Percentiles rank a stretch among this genome's conserved stretches.
These are phyloP conservation scores for Tilletia horrida DNA, from an alignment of 1,284 basidiomycete genomes.

Conservation along the genomic window DNA sequence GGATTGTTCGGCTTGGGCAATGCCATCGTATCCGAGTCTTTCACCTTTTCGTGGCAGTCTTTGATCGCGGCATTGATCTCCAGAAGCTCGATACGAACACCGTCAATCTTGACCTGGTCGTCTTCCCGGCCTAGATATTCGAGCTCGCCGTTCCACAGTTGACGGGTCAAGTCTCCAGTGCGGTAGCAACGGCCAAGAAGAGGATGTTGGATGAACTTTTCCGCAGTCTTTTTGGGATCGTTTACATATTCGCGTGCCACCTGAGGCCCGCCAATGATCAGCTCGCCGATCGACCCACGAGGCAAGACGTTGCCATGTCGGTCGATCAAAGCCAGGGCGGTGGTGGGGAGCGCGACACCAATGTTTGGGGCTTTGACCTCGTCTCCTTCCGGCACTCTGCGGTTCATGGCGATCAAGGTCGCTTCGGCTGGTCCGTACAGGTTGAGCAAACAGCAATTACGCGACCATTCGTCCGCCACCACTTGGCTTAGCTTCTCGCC, in stretches of 20 bases:
- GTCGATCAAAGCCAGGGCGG: constrained; percentile 50
- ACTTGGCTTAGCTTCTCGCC: constrained; percentile 56
- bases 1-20: constrained; percentile 31
- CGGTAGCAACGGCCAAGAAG: constrained; percentile 48
- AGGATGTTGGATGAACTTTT: constrained; percentile 49
- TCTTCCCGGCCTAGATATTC: constrained; percentile 57
- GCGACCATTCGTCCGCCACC: constrained; percentile 55
- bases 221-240: constrained; percentile 48
- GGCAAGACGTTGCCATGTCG: constrained; percentile 44
- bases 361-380: constrained; percentile 55
- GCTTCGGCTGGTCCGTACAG: constrained; percentile 54
- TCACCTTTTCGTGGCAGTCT: constrained; percentile 39
- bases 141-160: constrained; percentile 51
- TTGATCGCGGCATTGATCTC: constrained; percentile 56
- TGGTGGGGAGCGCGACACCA: constrained; percentile 52
- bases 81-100: constrained; percentile 56
- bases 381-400: constrained; percentile 46
- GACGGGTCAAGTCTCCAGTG: constrained; percentile 52
- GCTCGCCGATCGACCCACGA: constrained; percentile 55
- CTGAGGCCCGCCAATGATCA: constrained; percentile 50
- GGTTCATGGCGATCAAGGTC: constrained; percentile 52
- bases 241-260: constrained; percentile 49
- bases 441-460: constrained; percentile 51
- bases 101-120: constrained; percentile 57
- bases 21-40: constrained; percentile 51